phyloP scores from a whole-genome alignment of 2,329 filamentous ascomycete genomes.

The Zarea fungicola region DNA sequence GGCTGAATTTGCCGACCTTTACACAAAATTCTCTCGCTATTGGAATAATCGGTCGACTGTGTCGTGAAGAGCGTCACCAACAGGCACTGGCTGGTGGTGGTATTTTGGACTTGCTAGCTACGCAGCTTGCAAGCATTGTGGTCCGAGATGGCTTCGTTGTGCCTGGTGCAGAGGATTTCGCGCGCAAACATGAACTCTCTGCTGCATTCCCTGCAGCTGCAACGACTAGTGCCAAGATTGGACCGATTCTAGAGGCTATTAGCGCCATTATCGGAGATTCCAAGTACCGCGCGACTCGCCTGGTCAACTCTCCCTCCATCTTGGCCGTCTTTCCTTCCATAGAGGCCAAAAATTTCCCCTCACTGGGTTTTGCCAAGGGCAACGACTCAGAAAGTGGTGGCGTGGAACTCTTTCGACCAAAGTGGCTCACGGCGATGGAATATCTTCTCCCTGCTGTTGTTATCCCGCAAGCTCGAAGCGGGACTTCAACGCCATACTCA shows the following conservation, averaged over 20 bases:
- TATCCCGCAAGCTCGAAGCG: conserved; percentile 31
- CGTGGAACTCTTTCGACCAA: conserved; percentile 40
- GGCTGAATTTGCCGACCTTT: conserved; percentile 47
- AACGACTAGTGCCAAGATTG: conserved; percentile 52
- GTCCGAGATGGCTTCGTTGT: conserved; percentile 64
- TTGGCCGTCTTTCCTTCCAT: conserved; percentile 62
- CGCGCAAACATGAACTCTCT: conserved; percentile 48
- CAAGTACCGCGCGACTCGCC: conserved; percentile 67
- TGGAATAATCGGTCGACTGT: conserved; percentile 52
- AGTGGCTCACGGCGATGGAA: conserved; percentile 55
- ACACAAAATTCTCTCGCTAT: conserved; percentile 58
- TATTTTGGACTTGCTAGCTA: conserved; percentile 72
- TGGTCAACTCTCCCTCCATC: conserved; percentile 63
- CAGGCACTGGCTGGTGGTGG: conserved; percentile 65
- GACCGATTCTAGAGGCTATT: conserved; percentile 71
- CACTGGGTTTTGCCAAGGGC: conserved; percentile 44
- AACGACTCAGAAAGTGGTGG: conserved; percentile 49
- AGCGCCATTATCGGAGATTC: conserved; percentile 73
- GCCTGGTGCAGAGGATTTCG: conserved; percentile 53
- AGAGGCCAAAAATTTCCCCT: conserved; percentile 44
- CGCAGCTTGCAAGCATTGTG: conserved; percentile 66
- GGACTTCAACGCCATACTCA: conserved; percentile 20
- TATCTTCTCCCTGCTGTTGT: conserved; percentile 55
- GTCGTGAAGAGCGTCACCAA: conserved; percentile 65
- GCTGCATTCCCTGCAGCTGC: conserved; percentile 59